Evolutionary conservation across 177 flowering plant species (phyloP).

Genomic region (Telopea speciosissima): DNA sequence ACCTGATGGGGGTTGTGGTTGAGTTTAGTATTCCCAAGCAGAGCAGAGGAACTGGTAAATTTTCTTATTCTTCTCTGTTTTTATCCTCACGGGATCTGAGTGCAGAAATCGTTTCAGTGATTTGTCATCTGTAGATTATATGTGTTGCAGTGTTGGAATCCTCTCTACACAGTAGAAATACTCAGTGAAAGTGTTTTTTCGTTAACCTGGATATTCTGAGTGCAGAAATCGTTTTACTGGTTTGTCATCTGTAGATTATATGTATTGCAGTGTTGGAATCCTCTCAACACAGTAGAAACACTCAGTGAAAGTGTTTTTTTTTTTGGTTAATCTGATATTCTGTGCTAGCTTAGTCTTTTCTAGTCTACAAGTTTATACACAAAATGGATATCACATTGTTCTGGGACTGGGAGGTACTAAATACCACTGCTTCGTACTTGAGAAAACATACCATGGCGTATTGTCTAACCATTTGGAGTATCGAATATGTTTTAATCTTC

Average conservation of each 20-base stretch:
- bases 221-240: neutral
- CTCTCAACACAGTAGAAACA: too few species aligned
- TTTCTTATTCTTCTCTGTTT: neutral
- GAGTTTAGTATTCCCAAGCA: slow-evolving; percentile 30
- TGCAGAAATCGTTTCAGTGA: neutral
- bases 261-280: neutral
- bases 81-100: neutral
- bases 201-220: neutral
- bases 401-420: neutral
- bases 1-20: slow-evolving; percentile 32
- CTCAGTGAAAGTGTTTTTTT: too few species aligned
- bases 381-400: too few species aligned
- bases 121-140: neutral
- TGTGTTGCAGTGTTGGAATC: neutral
- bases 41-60: slow-evolving; percentile 38
- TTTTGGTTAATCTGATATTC: neutral
- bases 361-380: too few species aligned
- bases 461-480: too few species aligned
- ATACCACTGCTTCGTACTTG: too few species aligned
- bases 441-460: too few species aligned
- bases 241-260: neutral
- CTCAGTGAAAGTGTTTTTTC: too few species aligned
- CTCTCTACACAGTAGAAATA: too few species aligned
- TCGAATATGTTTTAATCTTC: too few species aligned
- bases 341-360: too few species aligned